Base-by-base conservation (phyloP, 2,329 filamentous ascomycete genomes). In the Chaetomiaceae sp. region DNA sequence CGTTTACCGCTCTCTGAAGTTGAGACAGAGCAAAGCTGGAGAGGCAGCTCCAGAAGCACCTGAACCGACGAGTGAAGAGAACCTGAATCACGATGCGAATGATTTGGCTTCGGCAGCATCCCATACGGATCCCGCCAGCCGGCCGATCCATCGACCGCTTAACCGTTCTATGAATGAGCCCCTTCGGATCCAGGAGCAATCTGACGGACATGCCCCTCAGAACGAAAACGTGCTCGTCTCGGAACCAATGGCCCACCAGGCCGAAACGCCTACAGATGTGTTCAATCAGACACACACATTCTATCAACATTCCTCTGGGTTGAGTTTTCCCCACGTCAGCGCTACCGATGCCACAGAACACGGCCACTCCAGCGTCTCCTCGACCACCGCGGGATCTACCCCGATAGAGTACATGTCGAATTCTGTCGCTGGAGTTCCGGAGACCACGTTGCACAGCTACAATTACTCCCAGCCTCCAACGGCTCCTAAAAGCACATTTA, bases 1-100 rank as follows among this genome's bases (percentile, higher is more conserved):
- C 54, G 64, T 71, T 43, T 77, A 75, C 57, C 65, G 72, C 20
- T 58, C 65, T n/a, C 62, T 64, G 11, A 69, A 64, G 29, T 32
- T 53, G 27, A 54, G 57, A 37, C 37, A 56, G 34, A 55, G 52
- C 32, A 56, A 58, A 30, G 51, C 29, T 4, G 21, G 61, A 50
- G 63, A 62, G 36, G 40, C 48, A 38, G 50, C 10, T 10, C 27
- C 48, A 27, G 46, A 50, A 20, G 46, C 38, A 8, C 30, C 29
- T 13, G 48, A 16, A 23, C 51, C 36, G 4, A 16, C 29, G 13
- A 7, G 27, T 18, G 9, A 18, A 36, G 14, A 27, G n/a, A 18
- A 34, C n/a, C 51, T 20, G 11, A 54, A 62, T 14, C 58, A 62
- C 2, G 61, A 62, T 23, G 56, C 61, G 1, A 60, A 62, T 25